Evolutionary conservation across 371 early-diverging fungal species (phyloP).

Genomic region (Mucor mucedo): DNA sequence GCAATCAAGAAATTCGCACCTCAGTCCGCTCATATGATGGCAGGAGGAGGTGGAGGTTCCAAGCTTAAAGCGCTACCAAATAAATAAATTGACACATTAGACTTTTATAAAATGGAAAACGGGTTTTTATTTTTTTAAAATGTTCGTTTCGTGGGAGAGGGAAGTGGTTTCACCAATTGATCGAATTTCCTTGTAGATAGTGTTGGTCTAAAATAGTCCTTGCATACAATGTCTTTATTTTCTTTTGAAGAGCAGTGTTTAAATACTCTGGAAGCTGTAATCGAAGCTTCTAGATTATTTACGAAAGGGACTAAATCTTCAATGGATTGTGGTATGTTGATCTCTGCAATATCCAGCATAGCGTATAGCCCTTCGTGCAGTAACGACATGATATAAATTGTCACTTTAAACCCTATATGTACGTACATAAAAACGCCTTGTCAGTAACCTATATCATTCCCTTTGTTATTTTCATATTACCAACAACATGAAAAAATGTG

Average conservation of each 20-base stretch:
- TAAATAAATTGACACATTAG: background rate
- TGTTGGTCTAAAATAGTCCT: constrained; percentile 3
- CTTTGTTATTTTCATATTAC: background rate
- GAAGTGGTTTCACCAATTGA: background rate
- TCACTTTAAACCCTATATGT: background rate
- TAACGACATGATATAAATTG: constrained; percentile 2
- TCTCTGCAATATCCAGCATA: background rate
- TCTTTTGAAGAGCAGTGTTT: background rate
- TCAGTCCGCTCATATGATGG: constrained; percentile 30
- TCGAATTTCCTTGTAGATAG: constrained; percentile 1
- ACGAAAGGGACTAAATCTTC: background rate
- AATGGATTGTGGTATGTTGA: background rate
- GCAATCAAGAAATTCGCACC: constrained; percentile 66
- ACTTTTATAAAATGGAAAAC: background rate
- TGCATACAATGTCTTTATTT: background rate
- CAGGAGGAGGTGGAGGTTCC: background rate
- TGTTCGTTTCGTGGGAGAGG: background rate
- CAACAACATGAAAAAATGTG: constrained; percentile 2
- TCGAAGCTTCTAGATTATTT: background rate
- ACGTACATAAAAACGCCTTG: background rate
- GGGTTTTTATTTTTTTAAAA: background rate
- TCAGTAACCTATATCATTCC: too few relatives aligned
- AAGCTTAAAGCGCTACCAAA: constrained; percentile 5
- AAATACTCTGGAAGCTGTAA: background rate
- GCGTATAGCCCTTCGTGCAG: background rate